Conservation (phyloP, 2,329 filamentous ascomycete genomes). For the Pestalotiopsis sp. region DNA sequence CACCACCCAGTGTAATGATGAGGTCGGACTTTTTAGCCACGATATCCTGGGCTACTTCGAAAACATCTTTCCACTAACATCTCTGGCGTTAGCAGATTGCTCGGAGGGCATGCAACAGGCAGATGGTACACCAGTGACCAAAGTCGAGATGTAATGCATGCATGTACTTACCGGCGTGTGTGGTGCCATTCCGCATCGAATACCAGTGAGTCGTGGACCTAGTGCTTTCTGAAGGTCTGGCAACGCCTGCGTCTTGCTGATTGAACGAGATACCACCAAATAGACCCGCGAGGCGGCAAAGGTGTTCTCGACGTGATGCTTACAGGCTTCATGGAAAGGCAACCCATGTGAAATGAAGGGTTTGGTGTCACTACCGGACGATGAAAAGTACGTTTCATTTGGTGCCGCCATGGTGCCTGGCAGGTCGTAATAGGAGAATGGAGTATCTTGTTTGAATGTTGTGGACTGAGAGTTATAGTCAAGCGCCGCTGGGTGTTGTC, state of each 20-base stretch:
- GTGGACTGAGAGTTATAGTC: background rate
- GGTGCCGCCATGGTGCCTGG: background rate
- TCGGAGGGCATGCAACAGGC: too few relatives aligned
- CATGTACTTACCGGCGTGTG: slow-evolving; percentile 26
- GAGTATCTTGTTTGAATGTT: background rate
- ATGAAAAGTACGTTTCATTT: background rate
- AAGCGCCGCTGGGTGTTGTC: background rate
- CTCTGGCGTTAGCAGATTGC: background rate
- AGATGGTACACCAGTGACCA: too few relatives aligned
- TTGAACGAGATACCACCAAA: slow-evolving; percentile 33
- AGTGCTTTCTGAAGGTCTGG: slow-evolving; percentile 25
- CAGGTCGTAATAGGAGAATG: background rate
- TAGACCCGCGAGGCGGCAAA: slow-evolving; percentile 29
- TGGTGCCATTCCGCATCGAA: slow-evolving; percentile 31
- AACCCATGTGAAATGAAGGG: slow-evolving; percentile 28
- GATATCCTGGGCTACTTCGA: slow-evolving; percentile 30
- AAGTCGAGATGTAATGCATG: background rate
- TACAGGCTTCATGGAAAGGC: slow-evolving; percentile 29
- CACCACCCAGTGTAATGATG: slow-evolving; percentile 36
- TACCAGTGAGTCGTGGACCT: slow-evolving; percentile 27
- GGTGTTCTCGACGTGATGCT: slow-evolving; percentile 29
- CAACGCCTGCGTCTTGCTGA: slow-evolving; percentile 32
- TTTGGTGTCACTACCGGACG: slow-evolving; percentile 6
- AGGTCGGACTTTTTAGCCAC: slow-evolving; percentile 25
- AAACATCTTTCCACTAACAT: slow-evolving; percentile 27